phyloP scores from a whole-genome alignment of 2,329 filamentous ascomycete genomes.

The Trematosphaeria pertusa region DNA sequence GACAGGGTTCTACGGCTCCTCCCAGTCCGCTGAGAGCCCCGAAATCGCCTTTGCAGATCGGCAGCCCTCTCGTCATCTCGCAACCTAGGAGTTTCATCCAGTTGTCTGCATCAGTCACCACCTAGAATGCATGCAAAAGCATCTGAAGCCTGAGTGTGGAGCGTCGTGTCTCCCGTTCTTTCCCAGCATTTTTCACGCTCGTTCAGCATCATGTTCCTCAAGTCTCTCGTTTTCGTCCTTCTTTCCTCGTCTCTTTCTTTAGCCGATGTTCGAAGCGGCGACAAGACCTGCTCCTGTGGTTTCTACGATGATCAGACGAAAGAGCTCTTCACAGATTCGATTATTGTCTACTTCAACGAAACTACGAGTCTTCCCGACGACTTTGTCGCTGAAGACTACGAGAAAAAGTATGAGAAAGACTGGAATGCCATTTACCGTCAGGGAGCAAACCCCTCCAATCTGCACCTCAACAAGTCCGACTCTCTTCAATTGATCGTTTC shows the following conservation, averaged over 20 bases:
- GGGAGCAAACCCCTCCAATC: conserved; percentile 51
- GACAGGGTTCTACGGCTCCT: conserved; percentile 1
- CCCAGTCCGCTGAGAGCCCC: background rate
- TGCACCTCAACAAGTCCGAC: conserved; percentile 43
- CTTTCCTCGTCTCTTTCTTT: conserved; percentile 19
- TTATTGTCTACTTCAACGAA: conserved; percentile 61
- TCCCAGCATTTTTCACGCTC: conserved; percentile 13
- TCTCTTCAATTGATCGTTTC: conserved; percentile 47
- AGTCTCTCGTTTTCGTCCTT: conserved; percentile 20
- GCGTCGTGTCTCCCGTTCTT: conserved; percentile 5
- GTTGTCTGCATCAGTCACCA: conserved; percentile 5
- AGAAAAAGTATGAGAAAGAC: conserved; percentile 54
- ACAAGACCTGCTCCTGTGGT: conserved; percentile 54
- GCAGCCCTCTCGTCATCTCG: background rate
- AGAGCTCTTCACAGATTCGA: conserved; percentile 55
- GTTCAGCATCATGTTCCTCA: conserved; percentile 20
- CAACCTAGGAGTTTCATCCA: too few relatives aligned
- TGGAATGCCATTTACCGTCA: conserved; percentile 56
- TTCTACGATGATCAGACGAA: conserved; percentile 51
- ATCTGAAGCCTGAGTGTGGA: too few relatives aligned
- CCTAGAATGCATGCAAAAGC: conserved; percentile 8
- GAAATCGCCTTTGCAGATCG: too few relatives aligned
- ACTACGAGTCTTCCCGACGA: conserved; percentile 45
- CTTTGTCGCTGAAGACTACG: conserved; percentile 51
- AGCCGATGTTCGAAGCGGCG: conserved; percentile 24